Conservation (phyloP, 768 basidiomycete species). For the Inosperma sp. region DNA sequence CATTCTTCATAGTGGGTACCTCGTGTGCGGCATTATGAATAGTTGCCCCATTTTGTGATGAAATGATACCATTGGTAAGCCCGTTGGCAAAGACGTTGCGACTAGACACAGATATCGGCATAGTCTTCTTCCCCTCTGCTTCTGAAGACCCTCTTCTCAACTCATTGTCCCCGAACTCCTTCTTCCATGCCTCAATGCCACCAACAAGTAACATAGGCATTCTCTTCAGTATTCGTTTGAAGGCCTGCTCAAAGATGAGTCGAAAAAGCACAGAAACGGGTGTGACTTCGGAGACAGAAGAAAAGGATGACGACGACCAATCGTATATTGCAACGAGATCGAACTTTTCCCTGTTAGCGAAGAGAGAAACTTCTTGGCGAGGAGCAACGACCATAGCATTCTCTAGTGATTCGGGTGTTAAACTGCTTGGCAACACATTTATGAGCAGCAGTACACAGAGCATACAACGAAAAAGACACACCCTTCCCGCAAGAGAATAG, state of each 20-base stretch:
- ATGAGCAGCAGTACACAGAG: background rate
- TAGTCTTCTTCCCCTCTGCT: slow-evolving; percentile 24
- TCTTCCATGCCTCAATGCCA: slow-evolving; percentile 79
- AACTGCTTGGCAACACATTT: slow-evolving; percentile 35
- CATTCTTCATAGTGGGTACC: background rate
- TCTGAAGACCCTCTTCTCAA: slow-evolving; percentile 16
- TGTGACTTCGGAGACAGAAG: slow-evolving; percentile 42
- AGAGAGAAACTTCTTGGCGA: slow-evolving; percentile 63
- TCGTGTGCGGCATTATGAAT: background rate
- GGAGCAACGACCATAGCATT: slow-evolving; percentile 70
- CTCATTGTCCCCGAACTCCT: slow-evolving; percentile 42
- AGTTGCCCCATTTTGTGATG: background rate
- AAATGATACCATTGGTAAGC: background rate
- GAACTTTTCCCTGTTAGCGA: slow-evolving; percentile 80
- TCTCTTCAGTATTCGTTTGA: slow-evolving; percentile 64
- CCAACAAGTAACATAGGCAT: slow-evolving; percentile 82
- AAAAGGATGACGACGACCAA: slow-evolving; percentile 46
- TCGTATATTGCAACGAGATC: slow-evolving; percentile 90
- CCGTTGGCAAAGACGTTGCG: slow-evolving; percentile 26
- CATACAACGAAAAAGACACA: slow-evolving; percentile 34
- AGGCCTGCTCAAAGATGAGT: slow-evolving; percentile 70
- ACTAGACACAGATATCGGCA: background rate
- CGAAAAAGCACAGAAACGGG: slow-evolving; percentile 58
- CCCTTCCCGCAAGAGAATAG: slow-evolving; percentile 64
- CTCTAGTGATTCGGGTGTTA: slow-evolving; percentile 66